Base-by-base conservation (phyloP, 2,329 filamentous ascomycete species). In the Allantophomopsis lycopodina region DNA sequence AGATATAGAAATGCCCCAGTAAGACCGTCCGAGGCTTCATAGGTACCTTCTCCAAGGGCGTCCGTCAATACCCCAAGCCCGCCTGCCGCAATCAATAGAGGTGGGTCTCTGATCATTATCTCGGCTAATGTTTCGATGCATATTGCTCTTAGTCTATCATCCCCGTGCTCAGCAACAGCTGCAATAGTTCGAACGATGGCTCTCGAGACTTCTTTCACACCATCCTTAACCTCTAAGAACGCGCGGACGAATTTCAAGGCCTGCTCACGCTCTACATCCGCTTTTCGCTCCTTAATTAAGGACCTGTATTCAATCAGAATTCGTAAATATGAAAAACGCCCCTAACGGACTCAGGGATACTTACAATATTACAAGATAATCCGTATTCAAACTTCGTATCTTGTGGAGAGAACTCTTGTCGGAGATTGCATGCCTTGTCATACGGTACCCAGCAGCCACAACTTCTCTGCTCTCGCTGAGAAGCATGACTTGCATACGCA, bases 191-290 rank as follows among this genome's bases (percentile, higher is more conserved):
- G 77, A 7, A 94, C 83, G 15, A 98, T 78, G 1, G 85, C 80
- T 42, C 83, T 74, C 2, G 91, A 93, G 30, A 98, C 73, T 56
- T 98, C 89, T 46, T 76, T 73, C 7, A 93, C 79, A 10, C 91
- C 91, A 46, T 87, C 85, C 55, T 95, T 95, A 47, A 96, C 86
- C 55, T 98, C 91, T 2, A 98, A 66, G 53, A 98, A 98, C 8
- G 88, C 85, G 43, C 91, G 77, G 18, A 96, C 80, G 56, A 98
- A 95, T 57, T 98, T 98, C 51, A 98, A 66, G 11, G 91, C 91
- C 60, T 98, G 91, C 59, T 98, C 91, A 40, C 93, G 76, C 63
- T 98, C 91, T 14, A 98, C 84, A 50, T 89, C 88, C n/a, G 89
- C 85, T 59, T 95, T 96, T 54, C 83, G 82, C 57, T 96, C 91